Percentiles rank a stretch among this genome's conserved stretches.
These are phyloP conservation scores for Saitozyma podzolica DNA, from an alignment of 768 basidiomycete genomes.

Conservation along the genomic window DNA sequence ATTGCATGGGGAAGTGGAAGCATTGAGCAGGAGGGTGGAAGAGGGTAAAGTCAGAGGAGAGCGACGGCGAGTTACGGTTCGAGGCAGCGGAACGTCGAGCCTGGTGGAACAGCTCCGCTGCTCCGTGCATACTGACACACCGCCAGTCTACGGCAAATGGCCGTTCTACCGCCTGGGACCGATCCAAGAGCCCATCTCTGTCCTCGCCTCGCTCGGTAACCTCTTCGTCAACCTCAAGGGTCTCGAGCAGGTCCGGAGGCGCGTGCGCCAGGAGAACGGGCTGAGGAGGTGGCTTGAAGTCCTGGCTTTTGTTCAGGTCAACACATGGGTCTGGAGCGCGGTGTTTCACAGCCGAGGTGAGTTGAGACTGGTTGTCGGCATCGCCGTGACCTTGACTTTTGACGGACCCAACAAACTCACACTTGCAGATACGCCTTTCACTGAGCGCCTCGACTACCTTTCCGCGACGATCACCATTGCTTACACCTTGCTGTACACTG, in stretches of 20 bases:
- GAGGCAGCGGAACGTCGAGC: not conserved
- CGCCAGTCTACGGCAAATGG: conserved; percentile 85
- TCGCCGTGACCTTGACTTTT: not conserved
- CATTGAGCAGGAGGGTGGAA: too few species aligned
- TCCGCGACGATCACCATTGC: conserved; percentile 84
- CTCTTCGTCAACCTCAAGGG: conserved; percentile 72
- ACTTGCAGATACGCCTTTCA: conserved; percentile 67
- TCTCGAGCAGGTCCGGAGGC: conserved; percentile 42
- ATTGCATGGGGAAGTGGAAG: too few species aligned
- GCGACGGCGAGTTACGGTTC: too few species aligned
- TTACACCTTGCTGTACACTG: conserved; percentile 73
- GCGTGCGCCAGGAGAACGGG: conserved; percentile 39
- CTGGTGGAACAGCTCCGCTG: not conserved
- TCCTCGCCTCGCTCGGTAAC: conserved; percentile 84
- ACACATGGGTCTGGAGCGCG: conserved; percentile 89
- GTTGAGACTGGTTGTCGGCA: conserved; percentile 33
- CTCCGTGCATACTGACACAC: not conserved
- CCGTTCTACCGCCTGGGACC: conserved; percentile 86
- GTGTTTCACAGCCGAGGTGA: conserved; percentile 90
- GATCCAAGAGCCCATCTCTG: conserved; percentile 92
- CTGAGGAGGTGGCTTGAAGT: conserved; percentile 40
- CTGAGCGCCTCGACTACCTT: conserved; percentile 93
- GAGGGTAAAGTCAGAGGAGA: too few species aligned
- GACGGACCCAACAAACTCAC: not conserved
- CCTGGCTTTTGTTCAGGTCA: conserved; percentile 67